These are phyloP conservation scores for Solanum pimpinellifolium DNA, from an alignment of 257 asterid genomes.

Conservation along the genomic window DNA sequence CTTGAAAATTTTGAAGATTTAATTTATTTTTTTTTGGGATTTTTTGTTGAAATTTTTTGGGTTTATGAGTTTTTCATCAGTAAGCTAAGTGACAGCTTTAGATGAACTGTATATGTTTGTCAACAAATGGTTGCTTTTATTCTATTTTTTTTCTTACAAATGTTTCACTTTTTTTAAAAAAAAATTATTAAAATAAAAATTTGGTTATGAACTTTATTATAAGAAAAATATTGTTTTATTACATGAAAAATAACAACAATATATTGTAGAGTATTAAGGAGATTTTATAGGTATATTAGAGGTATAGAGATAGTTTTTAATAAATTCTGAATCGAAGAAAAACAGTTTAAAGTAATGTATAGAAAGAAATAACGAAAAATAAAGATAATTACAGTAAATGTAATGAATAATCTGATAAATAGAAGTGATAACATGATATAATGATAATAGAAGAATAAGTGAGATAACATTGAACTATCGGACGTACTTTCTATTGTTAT, in stretches of 20 bases:
- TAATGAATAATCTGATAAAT: too few relatives aligned
- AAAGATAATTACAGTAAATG: accelerated
- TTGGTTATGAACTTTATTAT: too few relatives aligned
- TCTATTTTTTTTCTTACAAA: background rate
- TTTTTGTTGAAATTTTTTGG: background rate
- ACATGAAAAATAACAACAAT: background rate
- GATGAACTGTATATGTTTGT: background rate
- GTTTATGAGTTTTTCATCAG: background rate
- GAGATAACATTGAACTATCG: background rate
- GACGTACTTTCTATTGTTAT: background rate
- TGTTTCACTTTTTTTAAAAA: background rate
- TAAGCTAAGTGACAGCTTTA: background rate
- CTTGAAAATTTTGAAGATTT: background rate
- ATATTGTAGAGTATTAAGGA: too few relatives aligned
- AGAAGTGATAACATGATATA: too few relatives aligned
- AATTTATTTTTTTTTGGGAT: background rate
- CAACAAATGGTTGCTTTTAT: background rate
- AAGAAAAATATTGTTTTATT: background rate
- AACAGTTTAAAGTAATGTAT: too few relatives aligned
- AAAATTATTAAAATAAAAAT: background rate
- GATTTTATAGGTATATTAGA: too few relatives aligned
- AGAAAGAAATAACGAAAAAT: too few relatives aligned
- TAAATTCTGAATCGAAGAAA: too few relatives aligned
- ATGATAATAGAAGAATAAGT: too few relatives aligned
- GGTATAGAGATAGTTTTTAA: background rate